A percentile compares a stretch with the other conserved stretches of the same genome.
Evolutionary conservation across 768 basidiomycete species (phyloP).

Genomic region (Chiua virens): DNA sequence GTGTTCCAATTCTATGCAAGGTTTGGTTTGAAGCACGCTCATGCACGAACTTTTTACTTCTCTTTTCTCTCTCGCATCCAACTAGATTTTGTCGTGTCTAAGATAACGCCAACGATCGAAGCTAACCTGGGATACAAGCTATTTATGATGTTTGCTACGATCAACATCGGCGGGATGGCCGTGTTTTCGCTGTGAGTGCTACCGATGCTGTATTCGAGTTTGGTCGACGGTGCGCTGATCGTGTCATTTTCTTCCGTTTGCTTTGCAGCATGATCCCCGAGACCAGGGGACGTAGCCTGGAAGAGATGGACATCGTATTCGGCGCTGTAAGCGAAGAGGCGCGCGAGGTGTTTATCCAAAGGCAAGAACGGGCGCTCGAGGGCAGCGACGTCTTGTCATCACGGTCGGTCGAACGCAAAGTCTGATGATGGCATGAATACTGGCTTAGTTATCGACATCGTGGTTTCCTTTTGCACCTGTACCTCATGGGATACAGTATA

Average conservation of each 20-base stretch:
- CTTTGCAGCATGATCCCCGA: slow-evolving; percentile 53
- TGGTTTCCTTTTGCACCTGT: too few relatives aligned
- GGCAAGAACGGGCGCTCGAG: slow-evolving; percentile 37
- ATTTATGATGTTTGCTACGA: slow-evolving; percentile 73
- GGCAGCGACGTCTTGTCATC: slow-evolving; percentile 1
- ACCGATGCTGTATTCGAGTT: too few relatives aligned
- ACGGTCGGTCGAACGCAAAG: slow-evolving; percentile 4
- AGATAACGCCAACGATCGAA: slow-evolving; percentile 65
- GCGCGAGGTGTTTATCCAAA: slow-evolving; percentile 52
- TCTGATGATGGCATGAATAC: neutral
- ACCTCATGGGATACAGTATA: too few relatives aligned
- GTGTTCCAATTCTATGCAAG: slow-evolving; percentile 11
- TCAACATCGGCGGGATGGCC: slow-evolving; percentile 72
- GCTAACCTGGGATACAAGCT: slow-evolving; percentile 68
- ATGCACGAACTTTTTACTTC: neutral
- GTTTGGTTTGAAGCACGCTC: too few relatives aligned
- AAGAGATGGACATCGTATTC: slow-evolving; percentile 58
- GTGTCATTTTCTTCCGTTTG: too few relatives aligned
- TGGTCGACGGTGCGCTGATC: neutral
- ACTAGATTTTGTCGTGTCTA: slow-evolving; percentile 69
- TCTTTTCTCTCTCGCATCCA: too few relatives aligned
- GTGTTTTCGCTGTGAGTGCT: slow-evolving; percentile 58
- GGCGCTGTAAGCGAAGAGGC: slow-evolving; percentile 56
- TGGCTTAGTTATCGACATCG: too few relatives aligned
- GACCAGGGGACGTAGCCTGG: slow-evolving; percentile 56